These are phyloP conservation scores for Bauhinia variegata DNA, from an alignment of 306 rosid species.

Conservation along the genomic window DNA sequence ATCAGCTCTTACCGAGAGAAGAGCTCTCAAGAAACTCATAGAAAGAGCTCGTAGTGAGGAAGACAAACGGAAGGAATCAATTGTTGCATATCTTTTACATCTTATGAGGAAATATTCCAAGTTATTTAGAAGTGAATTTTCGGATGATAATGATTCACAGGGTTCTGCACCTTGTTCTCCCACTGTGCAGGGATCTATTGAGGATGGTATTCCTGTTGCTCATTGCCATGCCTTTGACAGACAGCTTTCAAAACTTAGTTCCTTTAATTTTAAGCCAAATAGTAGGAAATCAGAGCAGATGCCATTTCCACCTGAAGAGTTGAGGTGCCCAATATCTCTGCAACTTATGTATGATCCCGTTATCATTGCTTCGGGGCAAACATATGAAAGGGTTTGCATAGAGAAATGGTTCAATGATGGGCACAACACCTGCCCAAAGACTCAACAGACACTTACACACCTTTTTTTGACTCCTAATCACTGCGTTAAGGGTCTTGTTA, in stretches of 20 bases:
- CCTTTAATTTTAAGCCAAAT: constrained; percentile 69
- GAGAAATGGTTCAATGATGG: constrained; percentile 96
- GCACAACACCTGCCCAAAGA: constrained; percentile 87
- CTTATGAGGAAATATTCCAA: constrained; percentile 97
- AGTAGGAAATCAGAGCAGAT: constrained; percentile 64
- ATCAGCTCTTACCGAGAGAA: constrained; percentile 93
- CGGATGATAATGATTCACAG: constrained; percentile 93
- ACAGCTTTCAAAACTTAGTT: constrained; percentile 75
- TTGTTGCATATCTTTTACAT: constrained; percentile 87
- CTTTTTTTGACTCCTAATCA: constrained; percentile 92
- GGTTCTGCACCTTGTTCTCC: constrained; percentile 99
- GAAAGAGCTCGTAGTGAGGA: constrained; percentile 93
- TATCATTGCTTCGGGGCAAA: constrained; percentile 93
- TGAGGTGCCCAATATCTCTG: constrained; percentile 95
- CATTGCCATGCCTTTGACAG: constrained; percentile 72
- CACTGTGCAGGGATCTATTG: constrained; percentile 70
- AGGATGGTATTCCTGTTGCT: constrained; percentile 54
- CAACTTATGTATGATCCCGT: constrained; percentile 97
- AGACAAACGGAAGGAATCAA: constrained; percentile 96
- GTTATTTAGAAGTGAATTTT: constrained; percentile 84
- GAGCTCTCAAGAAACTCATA: constrained; percentile 88
- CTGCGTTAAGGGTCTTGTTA: constrained; percentile 93
- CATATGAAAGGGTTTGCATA: constrained; percentile 89
- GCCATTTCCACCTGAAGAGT: constrained; percentile 85
- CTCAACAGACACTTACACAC: constrained; percentile 74